phyloP scores from a whole-genome alignment of 495 filamentous ascomycete species.

The Annulohypoxylon maeteangense region DNA sequence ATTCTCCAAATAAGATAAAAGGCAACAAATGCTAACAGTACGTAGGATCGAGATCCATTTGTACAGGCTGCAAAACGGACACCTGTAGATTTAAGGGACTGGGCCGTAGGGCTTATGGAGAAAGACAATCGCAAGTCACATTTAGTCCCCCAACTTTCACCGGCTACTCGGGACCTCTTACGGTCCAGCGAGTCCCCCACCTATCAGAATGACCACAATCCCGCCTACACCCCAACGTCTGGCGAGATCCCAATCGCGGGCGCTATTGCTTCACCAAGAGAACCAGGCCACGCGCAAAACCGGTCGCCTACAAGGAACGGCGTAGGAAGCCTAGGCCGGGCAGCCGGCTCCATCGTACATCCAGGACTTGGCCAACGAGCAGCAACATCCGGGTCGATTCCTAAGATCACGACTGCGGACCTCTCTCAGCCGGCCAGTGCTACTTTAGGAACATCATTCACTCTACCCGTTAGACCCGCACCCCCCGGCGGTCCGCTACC shows the following conservation, averaged over 20 bases:
- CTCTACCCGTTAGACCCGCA: slow-evolving; percentile 60
- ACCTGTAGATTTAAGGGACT: slow-evolving; percentile 87
- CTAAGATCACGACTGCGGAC: slow-evolving; percentile 48
- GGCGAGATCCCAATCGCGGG: slow-evolving; percentile 74
- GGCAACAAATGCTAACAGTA: slow-evolving; percentile 35
- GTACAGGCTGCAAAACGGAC: slow-evolving; percentile 95
- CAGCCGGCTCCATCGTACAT: slow-evolving; percentile 58
- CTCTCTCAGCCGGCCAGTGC: slow-evolving; percentile 41
- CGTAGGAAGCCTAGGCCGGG: slow-evolving; percentile 52
- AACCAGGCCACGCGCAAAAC: slow-evolving; percentile 52
- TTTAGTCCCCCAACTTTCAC: slow-evolving; percentile 74
- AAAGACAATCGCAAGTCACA: slow-evolving; percentile 92
- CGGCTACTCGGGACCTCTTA: slow-evolving; percentile 66
- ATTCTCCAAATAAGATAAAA: not conserved
- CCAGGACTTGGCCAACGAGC: slow-evolving; percentile 62
- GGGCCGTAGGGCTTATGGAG: slow-evolving; percentile 92
- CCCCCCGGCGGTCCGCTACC: slow-evolving; percentile 56
- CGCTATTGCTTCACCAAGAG: slow-evolving; percentile 56
- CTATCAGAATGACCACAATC: slow-evolving; percentile 49
- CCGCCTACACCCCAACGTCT: slow-evolving; percentile 66
- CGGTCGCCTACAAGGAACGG: slow-evolving; percentile 58
- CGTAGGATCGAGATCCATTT: slow-evolving; percentile 87
- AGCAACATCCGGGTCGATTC: slow-evolving; percentile 57
- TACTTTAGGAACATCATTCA: slow-evolving; percentile 53
- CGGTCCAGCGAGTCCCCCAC: slow-evolving; percentile 64